phyloP scores from a whole-genome alignment of 2,329 filamentous ascomycete genomes.

The Blastomyces silverae region DNA sequence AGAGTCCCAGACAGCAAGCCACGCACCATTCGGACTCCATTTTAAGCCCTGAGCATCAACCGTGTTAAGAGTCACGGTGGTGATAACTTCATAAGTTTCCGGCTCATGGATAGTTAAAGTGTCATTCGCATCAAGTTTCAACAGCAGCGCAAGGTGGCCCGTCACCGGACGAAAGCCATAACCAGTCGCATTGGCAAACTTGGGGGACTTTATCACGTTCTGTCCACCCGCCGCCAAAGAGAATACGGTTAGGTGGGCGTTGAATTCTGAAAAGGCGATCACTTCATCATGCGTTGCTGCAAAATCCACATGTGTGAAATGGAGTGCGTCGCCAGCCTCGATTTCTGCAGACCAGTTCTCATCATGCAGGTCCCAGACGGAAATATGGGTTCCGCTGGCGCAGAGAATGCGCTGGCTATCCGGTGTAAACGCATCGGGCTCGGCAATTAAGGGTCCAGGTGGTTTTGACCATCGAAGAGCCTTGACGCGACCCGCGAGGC shows the following conservation, averaged over 20 bases:
- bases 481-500: neutral
- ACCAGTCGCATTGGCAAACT: conserved; percentile 33
- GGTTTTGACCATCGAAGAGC: conserved; percentile 15
- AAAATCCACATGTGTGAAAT: conserved; percentile 35
- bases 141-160: conserved; percentile 35
- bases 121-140: conserved; percentile 37
- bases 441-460: neutral
- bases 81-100: conserved; percentile 32
- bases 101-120: conserved; percentile 37
- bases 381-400: conserved; percentile 32
- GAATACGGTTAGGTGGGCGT: conserved; percentile 35
- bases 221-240: conserved; percentile 32
- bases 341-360: conserved; percentile 36
- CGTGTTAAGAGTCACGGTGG: conserved; percentile 40
- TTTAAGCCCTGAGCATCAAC: conserved; percentile 52
- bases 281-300: conserved; percentile 34
- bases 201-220: conserved; percentile 37
- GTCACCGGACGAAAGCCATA: conserved; percentile 39
- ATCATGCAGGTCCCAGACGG: conserved; percentile 35
- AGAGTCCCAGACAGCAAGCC: conserved; percentile 54
- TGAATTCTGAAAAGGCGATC: conserved; percentile 37
- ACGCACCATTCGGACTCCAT: conserved; percentile 55
- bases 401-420: conserved; percentile 30
- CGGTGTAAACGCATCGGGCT: conserved; percentile 10
- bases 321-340: conserved; percentile 35